Evolutionary conservation across 371 early-diverging fungal species (phyloP), one percentile per base, ranked within the genome.

Genomic region (Apophysomyces sp.): DNA sequence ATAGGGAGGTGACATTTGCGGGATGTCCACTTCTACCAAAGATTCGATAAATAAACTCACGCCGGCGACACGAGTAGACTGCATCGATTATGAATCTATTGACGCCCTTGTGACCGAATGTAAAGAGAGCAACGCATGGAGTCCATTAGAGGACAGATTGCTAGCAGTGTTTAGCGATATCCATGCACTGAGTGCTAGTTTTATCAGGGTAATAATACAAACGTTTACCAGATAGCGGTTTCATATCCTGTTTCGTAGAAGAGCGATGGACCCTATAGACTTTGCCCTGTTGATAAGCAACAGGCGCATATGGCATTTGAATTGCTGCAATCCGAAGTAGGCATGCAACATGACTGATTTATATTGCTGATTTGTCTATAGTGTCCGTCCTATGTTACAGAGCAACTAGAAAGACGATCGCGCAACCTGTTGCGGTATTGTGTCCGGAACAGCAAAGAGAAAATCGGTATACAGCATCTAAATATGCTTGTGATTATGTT

Each of bases 401-500:
- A 58, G 18, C 36, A 40, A n/a, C n/a, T 58, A n/a, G 40, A 36
- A 16, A 40, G 40, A n/a, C 58, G 58, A 11, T 36, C 40, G 18
- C 58, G 58, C 9, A 58, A 58, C 5, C 30, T 58, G 16, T 39
- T 58, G 8, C 58, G 40, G 16, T 40, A 58, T 15, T 58, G 36
- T 30, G 29, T 41, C 41, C 40, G 58, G 9, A 58, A 58, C 26
- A 36, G 40, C 18, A 58, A 41, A 28, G 40, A 41, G 18, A 36
- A 58, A 36, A 27, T 34, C 34, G 27, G 57, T 16, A 32, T 18
- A 31, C 32, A 59, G 28, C 57, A 69, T 11, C 15, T 75, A 8
- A 73, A 73, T 54, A 52, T 66, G 7, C 55, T 78, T 5, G 62
- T 78, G 9, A 71, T 73, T 13, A 18, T 73, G 57, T 78, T 75